Evolutionary conservation across 306 rosid genomes (phyloP), one percentile per base, ranked within the genome.

Genomic region (Oemleria cerasiformis): DNA sequence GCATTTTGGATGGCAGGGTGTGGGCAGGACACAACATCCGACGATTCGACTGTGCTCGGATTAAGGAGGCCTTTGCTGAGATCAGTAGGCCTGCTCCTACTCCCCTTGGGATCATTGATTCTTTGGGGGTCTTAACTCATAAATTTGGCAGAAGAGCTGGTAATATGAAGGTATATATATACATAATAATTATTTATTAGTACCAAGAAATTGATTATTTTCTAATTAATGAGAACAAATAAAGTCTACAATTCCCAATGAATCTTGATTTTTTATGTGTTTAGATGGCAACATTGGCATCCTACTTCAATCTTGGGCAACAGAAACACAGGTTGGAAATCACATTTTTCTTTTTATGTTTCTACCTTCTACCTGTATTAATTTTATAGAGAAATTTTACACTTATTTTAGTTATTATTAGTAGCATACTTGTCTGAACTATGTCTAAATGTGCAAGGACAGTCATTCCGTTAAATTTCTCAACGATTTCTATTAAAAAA

Each of bases 11-110:
- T 75, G 96, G 99, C 38, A 87, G 92, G 78, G 83, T 89, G 25
- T 95, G 97, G 99, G 99, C 92, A 11, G 99, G 99, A 8, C 96
- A 95, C 68, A 95, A 95, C 75, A 95, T 95, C 15, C 88, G 50
- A 71, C 77, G 96, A 65, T 95, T 95, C 5, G 99, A 95, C 25
- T 89, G 99, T 57, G 84, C 85, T 61, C 89, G 97, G 55, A 91
- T 95, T 61, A 88, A 74, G 79, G 99, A 95, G 67, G 96, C 92
- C 4, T 95, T 95, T 70, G 78, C 81, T 0, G 84, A 78, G 21
- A 83, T 95, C 19, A 88, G 85, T 25, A 82, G 62, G 83, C 83
- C 92, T 19, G 86, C 89, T 6, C 99, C 99, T 11, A 59, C 40
- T 0, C 96, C 97, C 0, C 68, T 81, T 68, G 97, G 96, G 15